Evolutionary conservation across 371 early-diverging fungal species (phyloP).

Genomic region (Cokeromyces recurvatus): DNA sequence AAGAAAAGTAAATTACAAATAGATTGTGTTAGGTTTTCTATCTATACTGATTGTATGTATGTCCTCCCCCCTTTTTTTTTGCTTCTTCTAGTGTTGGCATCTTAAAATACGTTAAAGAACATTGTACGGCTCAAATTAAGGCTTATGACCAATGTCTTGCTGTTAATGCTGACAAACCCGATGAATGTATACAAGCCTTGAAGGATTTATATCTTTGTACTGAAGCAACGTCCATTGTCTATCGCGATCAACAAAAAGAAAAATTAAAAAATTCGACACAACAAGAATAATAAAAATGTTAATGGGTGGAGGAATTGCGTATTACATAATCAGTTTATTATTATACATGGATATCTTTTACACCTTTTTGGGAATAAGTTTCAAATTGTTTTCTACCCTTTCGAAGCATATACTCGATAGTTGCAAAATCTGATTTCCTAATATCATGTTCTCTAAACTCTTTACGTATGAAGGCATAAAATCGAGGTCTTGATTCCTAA

Average conservation of each 20-base stretch:
- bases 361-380: constrained; percentile 50
- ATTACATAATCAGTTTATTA: background rate
- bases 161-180: constrained; percentile 61
- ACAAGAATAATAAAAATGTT: constrained; percentile 2
- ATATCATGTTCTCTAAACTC: constrained; percentile 54
- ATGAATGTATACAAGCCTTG: constrained; percentile 57
- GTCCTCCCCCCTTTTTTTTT: too few species aligned
- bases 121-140: constrained; percentile 62
- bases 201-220: constrained; percentile 61
- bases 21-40: too few species aligned
- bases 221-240: constrained; percentile 47
- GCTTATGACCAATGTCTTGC: constrained; percentile 64
- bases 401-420: constrained; percentile 62
- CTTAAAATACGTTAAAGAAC: constrained; percentile 69
- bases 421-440: constrained; percentile 55
- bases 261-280: constrained; percentile 2
- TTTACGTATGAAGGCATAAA: constrained; percentile 56
- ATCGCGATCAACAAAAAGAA: constrained; percentile 24
- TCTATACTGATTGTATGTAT: too few species aligned
- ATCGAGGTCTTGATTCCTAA: constrained; percentile 53
- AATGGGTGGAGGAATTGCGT: too few species aligned
- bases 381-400: constrained; percentile 54
- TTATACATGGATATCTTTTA: constrained; percentile 55
- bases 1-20: constrained; percentile 75
- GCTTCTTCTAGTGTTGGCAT: constrained; percentile 54